phyloP scores from a whole-genome alignment of 192 early-diverging fungal genomes.

The Allomyces macrogynus region DNA sequence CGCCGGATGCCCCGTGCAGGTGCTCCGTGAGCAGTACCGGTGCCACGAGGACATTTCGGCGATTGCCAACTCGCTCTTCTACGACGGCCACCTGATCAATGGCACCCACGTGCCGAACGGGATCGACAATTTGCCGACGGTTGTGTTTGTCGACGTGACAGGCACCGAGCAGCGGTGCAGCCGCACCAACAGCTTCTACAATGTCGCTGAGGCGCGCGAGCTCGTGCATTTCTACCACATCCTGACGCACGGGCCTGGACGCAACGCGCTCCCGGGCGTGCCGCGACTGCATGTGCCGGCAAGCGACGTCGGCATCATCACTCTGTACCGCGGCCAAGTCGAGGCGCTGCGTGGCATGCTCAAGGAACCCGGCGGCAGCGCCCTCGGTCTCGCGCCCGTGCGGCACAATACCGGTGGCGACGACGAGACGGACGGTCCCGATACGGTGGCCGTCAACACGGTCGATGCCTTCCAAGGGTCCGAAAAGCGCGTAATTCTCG shows the following conservation, averaged over 20 bases:
- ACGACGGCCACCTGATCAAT: constrained; percentile 12
- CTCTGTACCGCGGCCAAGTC: constrained; percentile 1
- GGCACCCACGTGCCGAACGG: constrained; percentile 26
- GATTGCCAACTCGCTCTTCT: constrained; percentile 23
- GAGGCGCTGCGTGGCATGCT: constrained; percentile 8
- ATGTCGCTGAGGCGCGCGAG: not conserved
- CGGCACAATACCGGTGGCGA: too few relatives aligned
- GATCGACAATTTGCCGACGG: constrained; percentile 16
- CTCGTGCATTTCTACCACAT: not conserved
- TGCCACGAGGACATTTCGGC: constrained; percentile 25
- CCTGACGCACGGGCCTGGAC: not conserved
- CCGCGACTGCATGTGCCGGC: constrained; percentile 6
- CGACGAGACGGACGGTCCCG: too few relatives aligned
- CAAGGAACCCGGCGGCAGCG: constrained; percentile 1
- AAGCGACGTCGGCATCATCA: constrained; percentile 16
- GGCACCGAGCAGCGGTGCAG: constrained; percentile 8
- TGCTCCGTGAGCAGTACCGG: constrained; percentile 1
- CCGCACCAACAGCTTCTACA: constrained; percentile 14
- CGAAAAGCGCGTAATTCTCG: constrained; percentile 26
- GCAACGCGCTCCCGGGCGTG: not conserved
- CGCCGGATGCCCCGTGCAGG: not conserved
- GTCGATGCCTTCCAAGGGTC: constrained; percentile 36
- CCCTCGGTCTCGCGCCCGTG: constrained; percentile 3
- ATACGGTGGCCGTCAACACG: constrained; percentile 20
- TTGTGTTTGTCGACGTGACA: constrained; percentile 9